Evolutionary conservation across 169 alveolate species (phyloP), one percentile per base, ranked within the genome.

Genomic region (Cryptosporidium canis): DNA sequence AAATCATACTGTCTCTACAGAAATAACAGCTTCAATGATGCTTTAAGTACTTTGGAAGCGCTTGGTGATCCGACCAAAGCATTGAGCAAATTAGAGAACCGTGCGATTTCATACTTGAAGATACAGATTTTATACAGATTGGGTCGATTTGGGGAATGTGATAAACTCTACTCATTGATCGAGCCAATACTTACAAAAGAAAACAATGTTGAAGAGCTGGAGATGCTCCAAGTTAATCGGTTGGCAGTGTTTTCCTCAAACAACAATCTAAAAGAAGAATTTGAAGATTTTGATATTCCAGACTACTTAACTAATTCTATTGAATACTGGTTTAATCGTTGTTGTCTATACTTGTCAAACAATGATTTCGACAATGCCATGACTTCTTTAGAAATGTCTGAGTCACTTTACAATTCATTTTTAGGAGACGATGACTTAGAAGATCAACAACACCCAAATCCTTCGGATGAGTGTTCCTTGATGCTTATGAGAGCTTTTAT

Each of bases 1-100:
- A 83, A 67, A 63, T 67, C 91, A 14, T 83, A 83, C 37, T 65
- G 85, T 24, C 45, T 83, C 16, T 83, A 83, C 43, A 44, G 91
- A 48, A 67, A 33, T 29, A 83, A 83, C 47, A 24, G 37, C 44
- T 67, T 45, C 33, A 61, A 47, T 43, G 77, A 83, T 29, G 91
- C 91, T 18, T 27, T 83, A 63, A 61, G 47, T 3, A n/a, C 47
- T 35, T 41, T 77, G n/a, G 87, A 77, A 14, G 3, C 58, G 14
- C 35, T 77, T 3, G 70, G 87, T 77, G 71, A 58, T 41, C 84
- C 84, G 21, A 33, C 51, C 2, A 70, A 51, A 37, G 47, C 18
- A 5, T 53, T 61, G 18, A 37, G 31, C n/a, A 55, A 58, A 43
- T 33, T 41, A 1, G 87, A 58, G 31, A 61, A 77, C 39, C 65